Conservation (phyloP, 2,329 filamentous ascomycete genomes). For the Fusarium lyarnte region DNA sequence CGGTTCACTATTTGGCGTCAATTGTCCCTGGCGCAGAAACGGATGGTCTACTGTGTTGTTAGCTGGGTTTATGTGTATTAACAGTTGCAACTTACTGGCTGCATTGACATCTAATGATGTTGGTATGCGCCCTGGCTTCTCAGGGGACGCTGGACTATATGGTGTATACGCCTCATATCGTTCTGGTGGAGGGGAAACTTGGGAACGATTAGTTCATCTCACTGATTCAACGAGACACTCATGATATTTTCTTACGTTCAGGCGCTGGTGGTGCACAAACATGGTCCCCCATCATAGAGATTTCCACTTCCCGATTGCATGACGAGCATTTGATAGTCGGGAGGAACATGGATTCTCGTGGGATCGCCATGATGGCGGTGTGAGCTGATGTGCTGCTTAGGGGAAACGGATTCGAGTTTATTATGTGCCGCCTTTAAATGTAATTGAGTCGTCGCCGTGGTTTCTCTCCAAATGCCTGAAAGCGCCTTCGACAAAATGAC, state of each 20-base stretch:
- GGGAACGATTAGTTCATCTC: conserved; percentile 4
- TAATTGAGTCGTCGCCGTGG: conserved; percentile 7
- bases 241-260: conserved; percentile 53
- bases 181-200: conserved; percentile 54
- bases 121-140: conserved; percentile 54
- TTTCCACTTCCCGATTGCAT: conserved; percentile 81
- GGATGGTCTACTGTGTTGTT: conserved; percentile 59
- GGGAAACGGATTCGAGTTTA: background rate
- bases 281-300: conserved; percentile 88
- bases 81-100: conserved; percentile 57
- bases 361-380: conserved; percentile 56
- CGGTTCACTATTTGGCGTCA: conserved; percentile 72
- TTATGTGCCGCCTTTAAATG: conserved; percentile 6
- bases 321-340: conserved; percentile 89
- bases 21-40: conserved; percentile 64
- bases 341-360: conserved; percentile 74
- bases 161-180: conserved; percentile 43
- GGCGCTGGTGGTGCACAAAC: conserved; percentile 67
- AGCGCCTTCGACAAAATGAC: conserved; percentile 3
- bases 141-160: conserved; percentile 37
- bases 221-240: conserved; percentile 2
- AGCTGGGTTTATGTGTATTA: conserved; percentile 17
- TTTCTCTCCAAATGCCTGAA: background rate
- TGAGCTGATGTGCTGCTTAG: background rate
- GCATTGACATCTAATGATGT: conserved; percentile 62